phyloP scores from a whole-genome alignment of 345 rosid species.

The Populus deltoides region DNA sequence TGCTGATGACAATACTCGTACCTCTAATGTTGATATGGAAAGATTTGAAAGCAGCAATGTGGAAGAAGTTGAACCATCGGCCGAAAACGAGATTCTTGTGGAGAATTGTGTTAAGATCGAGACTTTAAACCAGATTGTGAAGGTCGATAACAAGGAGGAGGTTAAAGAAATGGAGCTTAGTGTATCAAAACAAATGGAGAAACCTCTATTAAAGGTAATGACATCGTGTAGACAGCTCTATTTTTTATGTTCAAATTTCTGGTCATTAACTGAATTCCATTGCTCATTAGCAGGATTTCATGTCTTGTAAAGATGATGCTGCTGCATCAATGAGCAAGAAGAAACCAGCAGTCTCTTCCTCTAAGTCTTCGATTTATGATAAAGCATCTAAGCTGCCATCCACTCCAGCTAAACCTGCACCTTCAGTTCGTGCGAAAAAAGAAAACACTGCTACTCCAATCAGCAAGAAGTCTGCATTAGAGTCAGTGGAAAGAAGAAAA shows the following conservation, averaged over 20 bases:
- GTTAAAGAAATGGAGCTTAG: slow-evolving; percentile 26
- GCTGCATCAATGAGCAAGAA: slow-evolving; percentile 32
- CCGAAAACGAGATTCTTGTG: slow-evolving; percentile 19
- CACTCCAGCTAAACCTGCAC: slow-evolving; percentile 35
- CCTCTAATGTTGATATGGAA: slow-evolving; percentile 6
- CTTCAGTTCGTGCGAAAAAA: slow-evolving; percentile 23
- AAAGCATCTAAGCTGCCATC: slow-evolving; percentile 33
- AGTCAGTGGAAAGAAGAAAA: slow-evolving; percentile 30
- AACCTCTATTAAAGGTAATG: slow-evolving; percentile 49
- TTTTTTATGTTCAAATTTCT: slow-evolving; percentile 3
- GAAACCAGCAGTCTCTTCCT: slow-evolving; percentile 35
- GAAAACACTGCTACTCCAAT: slow-evolving; percentile 41
- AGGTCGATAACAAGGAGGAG: slow-evolving; percentile 8
- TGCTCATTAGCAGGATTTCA: slow-evolving; percentile 35
- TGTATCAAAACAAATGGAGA: slow-evolving; percentile 35
- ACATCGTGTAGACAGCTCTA: not conserved
- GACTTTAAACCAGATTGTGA: slow-evolving; percentile 10
- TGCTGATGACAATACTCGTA: slow-evolving; percentile 11
- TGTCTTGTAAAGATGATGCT: slow-evolving; percentile 22
- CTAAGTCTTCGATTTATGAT: slow-evolving; percentile 22
- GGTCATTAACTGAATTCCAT: not conserved
- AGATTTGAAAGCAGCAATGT: slow-evolving; percentile 18
- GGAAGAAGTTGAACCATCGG: slow-evolving; percentile 10
- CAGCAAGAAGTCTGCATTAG: slow-evolving; percentile 27
- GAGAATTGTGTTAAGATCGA: slow-evolving; percentile 22